Evolutionary conservation across 2,329 filamentous ascomycete genomes (phyloP).

Genomic region (Colletotrichum lindemuthianum): DNA sequence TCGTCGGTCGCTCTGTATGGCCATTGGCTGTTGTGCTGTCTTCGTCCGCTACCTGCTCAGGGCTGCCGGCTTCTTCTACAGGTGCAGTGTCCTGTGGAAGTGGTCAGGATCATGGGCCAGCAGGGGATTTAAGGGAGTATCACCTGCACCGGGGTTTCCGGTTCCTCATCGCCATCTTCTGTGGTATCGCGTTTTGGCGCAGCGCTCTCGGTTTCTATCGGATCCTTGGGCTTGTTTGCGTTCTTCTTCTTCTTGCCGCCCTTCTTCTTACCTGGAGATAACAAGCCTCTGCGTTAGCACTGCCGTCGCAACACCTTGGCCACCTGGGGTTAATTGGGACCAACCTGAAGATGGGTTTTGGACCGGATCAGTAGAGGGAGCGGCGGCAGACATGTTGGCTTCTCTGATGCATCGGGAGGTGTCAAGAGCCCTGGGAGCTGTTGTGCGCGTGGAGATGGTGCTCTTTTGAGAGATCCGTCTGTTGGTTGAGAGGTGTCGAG

Average conservation of each 20-base stretch:
- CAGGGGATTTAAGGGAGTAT: slow-evolving; percentile 30
- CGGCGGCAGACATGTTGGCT: slow-evolving; percentile 44
- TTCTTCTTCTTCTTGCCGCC: slow-evolving; percentile 70
- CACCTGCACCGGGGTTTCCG: slow-evolving; percentile 50
- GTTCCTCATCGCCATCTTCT: slow-evolving; percentile 56
- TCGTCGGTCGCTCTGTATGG: slow-evolving; percentile 34
- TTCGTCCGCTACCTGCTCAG: slow-evolving; percentile 39
- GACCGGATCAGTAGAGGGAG: slow-evolving; percentile 39
- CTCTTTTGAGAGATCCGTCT: slow-evolving; percentile 12
- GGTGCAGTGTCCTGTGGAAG: slow-evolving; percentile 36
- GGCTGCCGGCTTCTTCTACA: slow-evolving; percentile 42
- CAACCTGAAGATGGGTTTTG: slow-evolving; percentile 43
- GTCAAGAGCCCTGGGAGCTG: slow-evolving; percentile 33
- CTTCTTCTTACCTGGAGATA: slow-evolving; percentile 61
- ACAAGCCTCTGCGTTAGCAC: slow-evolving; percentile 8
- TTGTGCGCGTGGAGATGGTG: slow-evolving; percentile 12
- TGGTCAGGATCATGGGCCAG: slow-evolving; percentile 35
- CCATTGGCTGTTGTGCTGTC: slow-evolving; percentile 38
- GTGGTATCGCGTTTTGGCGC: slow-evolving; percentile 44
- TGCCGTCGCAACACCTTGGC: slow-evolving; percentile 6
- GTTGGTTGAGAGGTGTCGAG: slow-evolving; percentile 27
- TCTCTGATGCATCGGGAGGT: slow-evolving; percentile 35
- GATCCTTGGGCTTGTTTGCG: slow-evolving; percentile 57
- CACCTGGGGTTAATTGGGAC: slow-evolving; percentile 29
- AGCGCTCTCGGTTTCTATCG: slow-evolving; percentile 47